Conservation (phyloP, 306 rosid species). For the Pterocarpus macrocarpus region DNA sequence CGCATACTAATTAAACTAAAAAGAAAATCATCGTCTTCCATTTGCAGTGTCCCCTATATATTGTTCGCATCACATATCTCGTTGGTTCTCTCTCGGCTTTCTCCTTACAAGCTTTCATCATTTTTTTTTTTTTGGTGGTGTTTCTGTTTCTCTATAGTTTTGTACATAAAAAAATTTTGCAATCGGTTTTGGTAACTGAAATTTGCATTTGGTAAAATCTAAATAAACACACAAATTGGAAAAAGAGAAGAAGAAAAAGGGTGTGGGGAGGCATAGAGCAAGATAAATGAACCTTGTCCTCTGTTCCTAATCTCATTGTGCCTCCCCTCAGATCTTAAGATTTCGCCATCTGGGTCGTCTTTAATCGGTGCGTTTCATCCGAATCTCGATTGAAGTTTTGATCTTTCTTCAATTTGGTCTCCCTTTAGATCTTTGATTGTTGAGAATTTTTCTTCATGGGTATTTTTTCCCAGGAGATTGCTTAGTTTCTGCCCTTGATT, state of each 20-base stretch:
- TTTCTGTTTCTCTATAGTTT: constrained; percentile 55
- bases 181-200: constrained; percentile 77
- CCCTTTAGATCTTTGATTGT: constrained; percentile 68
- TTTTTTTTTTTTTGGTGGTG: constrained; percentile 26
- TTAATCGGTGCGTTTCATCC: constrained; percentile 72
- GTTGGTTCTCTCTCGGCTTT: constrained; percentile 65
- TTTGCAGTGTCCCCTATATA: constrained; percentile 68
- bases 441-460: constrained; percentile 47
- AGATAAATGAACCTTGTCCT: constrained; percentile 77
- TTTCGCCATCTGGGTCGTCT: constrained; percentile 76
- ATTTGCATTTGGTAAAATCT: constrained; percentile 83
- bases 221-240: constrained; percentile 63
- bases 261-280: constrained; percentile 71
- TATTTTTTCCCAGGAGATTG: constrained; percentile 58
- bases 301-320: constrained; percentile 74
- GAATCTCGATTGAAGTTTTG: constrained; percentile 70
- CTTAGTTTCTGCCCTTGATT: constrained; percentile 56
- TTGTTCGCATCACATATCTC: constrained; percentile 63
- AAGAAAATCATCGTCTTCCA: constrained; percentile 58
- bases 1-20: too few relatives aligned
- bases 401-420: constrained; percentile 54
- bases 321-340: constrained; percentile 97
- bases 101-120: constrained; percentile 55
- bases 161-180: constrained; percentile 47
- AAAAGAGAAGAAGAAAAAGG: constrained; percentile 50